Conservation (phyloP, 148 eudicot species). For the Dianthus caryophyllus region DNA sequence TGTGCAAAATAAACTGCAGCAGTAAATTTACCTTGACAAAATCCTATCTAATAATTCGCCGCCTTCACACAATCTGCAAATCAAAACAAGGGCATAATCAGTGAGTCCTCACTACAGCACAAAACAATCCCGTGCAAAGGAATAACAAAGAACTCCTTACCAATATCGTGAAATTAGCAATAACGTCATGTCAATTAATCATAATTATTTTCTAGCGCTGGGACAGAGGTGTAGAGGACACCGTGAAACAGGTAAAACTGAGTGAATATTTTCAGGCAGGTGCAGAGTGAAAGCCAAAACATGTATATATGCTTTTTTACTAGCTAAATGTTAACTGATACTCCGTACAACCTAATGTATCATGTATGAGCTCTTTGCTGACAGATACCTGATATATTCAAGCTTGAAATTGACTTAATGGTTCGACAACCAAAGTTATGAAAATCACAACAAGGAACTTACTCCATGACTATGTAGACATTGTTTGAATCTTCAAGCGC, state of each 20-base stretch:
- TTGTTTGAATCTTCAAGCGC: constrained; percentile 84
- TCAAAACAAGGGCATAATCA: constrained; percentile 10
- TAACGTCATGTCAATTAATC: background rate
- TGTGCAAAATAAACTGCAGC: background rate
- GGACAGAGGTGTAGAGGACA: background rate
- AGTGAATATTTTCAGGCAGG: background rate
- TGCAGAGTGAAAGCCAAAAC: background rate
- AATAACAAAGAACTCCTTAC: background rate
- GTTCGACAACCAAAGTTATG: background rate
- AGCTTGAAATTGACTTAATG: background rate
- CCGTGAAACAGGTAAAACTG: background rate
- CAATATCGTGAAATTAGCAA: background rate
- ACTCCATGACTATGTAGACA: constrained; percentile 96
- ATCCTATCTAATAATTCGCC: constrained; percentile 93
- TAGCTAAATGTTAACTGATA: background rate
- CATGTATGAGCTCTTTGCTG: background rate
- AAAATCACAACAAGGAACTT: constrained; percentile 27
- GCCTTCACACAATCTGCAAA: constrained; percentile 93
- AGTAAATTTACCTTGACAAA: constrained; percentile 59
- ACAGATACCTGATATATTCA: background rate
- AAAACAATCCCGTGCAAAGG: background rate
- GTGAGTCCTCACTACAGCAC: background rate
- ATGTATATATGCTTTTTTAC: background rate
- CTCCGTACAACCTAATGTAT: background rate
- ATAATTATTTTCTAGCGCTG: background rate